These are phyloP conservation scores for Debaryomyces sp. DNA, from an alignment of 1,139 yeast species.

Conservation along the genomic window DNA sequence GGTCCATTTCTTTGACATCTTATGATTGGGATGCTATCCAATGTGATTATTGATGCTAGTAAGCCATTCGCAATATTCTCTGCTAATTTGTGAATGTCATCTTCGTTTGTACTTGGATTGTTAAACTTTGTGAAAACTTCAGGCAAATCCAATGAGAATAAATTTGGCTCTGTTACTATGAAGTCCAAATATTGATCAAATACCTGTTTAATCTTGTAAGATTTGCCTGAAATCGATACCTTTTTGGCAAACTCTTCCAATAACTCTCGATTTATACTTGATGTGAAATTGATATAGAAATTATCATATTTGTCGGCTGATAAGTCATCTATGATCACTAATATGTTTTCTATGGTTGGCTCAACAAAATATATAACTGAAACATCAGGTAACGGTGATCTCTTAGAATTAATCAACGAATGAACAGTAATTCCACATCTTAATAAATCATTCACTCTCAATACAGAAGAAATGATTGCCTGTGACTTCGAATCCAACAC, in stretches of 20 bases:
- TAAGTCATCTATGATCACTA: constrained; percentile 70
- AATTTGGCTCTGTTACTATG: constrained; percentile 88
- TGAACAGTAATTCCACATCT: constrained; percentile 92
- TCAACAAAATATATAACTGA: constrained; percentile 92
- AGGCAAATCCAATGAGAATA: constrained; percentile 76
- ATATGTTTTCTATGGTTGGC: constrained; percentile 79
- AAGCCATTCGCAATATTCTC: constrained; percentile 76
- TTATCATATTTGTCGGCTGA: constrained; percentile 73
- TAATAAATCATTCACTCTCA: constrained; percentile 86
- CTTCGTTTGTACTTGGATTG: constrained; percentile 72
- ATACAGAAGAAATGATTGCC: constrained; percentile 82
- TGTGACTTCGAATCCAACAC: constrained; percentile 82
- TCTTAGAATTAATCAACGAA: constrained; percentile 63
- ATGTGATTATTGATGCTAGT: constrained; percentile 76
- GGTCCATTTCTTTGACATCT: constrained; percentile 94
- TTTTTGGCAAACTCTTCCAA: constrained; percentile 88
- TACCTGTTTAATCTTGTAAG: constrained; percentile 77
- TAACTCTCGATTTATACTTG: constrained; percentile 72
- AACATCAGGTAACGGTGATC: constrained; percentile 87
- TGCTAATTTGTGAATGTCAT: constrained; percentile 68
- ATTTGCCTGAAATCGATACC: constrained; percentile 71
- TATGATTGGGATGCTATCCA: constrained; percentile 81
- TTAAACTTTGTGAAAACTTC: constrained; percentile 70
- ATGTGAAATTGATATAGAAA: constrained; percentile 83
- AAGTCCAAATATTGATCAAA: constrained; percentile 93